These are phyloP conservation scores for Colletotrichum tanaceti DNA, from an alignment of 2,329 filamentous ascomycete species.

Conservation along the genomic window DNA sequence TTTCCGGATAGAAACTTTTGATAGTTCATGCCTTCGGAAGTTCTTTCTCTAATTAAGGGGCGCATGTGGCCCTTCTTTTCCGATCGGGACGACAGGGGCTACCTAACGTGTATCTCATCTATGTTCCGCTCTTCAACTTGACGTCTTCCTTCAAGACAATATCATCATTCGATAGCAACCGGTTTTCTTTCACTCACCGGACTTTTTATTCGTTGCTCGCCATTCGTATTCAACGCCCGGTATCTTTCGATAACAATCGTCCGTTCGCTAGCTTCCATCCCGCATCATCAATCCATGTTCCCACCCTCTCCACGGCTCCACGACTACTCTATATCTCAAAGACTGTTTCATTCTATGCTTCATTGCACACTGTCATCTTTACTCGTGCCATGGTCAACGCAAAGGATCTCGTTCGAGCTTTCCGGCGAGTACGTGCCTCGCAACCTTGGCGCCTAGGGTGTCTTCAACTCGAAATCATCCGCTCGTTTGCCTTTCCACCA, in stretches of 20 bases:
- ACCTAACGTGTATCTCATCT: neutral
- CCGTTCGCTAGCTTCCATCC: neutral
- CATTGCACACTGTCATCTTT: neutral
- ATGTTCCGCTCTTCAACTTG: neutral
- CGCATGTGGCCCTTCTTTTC: neutral
- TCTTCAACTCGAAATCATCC: conserved; percentile 1
- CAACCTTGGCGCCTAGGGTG: neutral
- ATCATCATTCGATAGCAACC: neutral
- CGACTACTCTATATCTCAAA: neutral
- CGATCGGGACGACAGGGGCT: neutral
- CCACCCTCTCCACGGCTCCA: neutral
- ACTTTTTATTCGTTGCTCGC: neutral
- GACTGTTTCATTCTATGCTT: too few relatives aligned
- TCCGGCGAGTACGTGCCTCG: neutral
- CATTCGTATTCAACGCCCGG: neutral
- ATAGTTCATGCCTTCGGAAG: neutral
- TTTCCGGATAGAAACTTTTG: neutral
- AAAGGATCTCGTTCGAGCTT: neutral
- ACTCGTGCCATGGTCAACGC: neutral
- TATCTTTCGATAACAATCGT: neutral
- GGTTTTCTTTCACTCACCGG: neutral
- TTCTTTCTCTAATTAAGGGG: neutral
- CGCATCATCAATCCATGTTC: neutral
- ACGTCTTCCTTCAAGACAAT: neutral
- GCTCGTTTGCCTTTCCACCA: conserved; percentile 2